These are phyloP conservation scores for Astrothelium macrocarpum DNA, from an alignment of 495 filamentous ascomycete genomes.

Conservation along the genomic window DNA sequence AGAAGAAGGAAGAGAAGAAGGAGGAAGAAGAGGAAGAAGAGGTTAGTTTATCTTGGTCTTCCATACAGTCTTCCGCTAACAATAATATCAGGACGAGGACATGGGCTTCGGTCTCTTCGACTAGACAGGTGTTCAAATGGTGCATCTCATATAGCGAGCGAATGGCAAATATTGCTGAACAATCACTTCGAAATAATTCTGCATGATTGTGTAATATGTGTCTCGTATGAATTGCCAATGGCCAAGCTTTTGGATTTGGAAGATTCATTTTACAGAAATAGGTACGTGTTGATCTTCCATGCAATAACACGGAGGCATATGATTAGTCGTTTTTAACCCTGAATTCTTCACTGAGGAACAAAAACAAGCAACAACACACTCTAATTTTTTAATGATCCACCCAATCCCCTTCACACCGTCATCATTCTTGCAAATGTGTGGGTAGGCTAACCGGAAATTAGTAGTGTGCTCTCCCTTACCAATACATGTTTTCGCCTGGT, in stretches of 20 bases:
- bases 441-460: background rate
- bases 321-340: conserved; percentile 54
- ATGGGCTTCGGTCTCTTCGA: conserved; percentile 56
- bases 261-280: background rate
- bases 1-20: conserved; percentile 41
- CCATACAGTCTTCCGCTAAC: conserved; percentile 9
- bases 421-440: background rate
- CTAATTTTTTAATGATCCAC: conserved; percentile 56
- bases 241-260: no score
- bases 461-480: background rate
- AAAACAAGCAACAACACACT: conserved; percentile 46
- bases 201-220: background rate
- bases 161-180: background rate
- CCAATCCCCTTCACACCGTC: background rate
- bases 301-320: conserved; percentile 22
- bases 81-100: conserved; percentile 53
- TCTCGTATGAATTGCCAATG: conserved; percentile 8
- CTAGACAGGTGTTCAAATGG: conserved; percentile 26
- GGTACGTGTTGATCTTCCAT: conserved; percentile 12
- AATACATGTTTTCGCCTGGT: no score
- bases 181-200: background rate
- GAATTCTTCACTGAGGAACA: conserved; percentile 42
- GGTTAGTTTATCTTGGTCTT: background rate
- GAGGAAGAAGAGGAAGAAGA: conserved; percentile 43
- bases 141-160: conserved; percentile 11